Evolutionary conservation across 305 asterid species (phyloP), one percentile per base, ranked within the genome.

Genomic region (Fraxinus sp.): DNA sequence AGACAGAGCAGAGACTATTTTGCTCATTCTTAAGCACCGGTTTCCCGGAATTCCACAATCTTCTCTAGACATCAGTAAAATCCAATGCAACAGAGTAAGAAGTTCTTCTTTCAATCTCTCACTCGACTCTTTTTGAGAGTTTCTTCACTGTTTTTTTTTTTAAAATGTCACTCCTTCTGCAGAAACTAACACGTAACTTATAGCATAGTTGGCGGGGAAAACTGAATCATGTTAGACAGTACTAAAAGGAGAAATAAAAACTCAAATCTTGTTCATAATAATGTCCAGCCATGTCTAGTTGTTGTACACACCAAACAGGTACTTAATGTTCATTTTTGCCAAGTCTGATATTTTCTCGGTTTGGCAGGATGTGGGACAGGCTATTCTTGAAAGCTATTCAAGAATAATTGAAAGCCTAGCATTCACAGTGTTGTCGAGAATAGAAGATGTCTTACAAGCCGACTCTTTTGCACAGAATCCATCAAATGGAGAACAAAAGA

Each of bases 41-140:
- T 92, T 91, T 84, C 97, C 97, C 0, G 97, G 95, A 26, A 87
- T 87, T 84, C 90, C 94, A 14, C 97, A 93, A 46, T 91, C 97
- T 18, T 88, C 92, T 79, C 92, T 93, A 3, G 97, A 93, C 83
- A 92, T 92, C 77, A 88, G 89, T 89, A 92, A 92, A 86, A 92
- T 92, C 86, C 88, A 92, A 79, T 89, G 77, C 88, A 91, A 90
- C 87, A 62, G 80, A 83, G 97, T 93, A 87, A 85, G 90, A 85
- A 36, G 68, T 80, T 80, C 49, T 80, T 80, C 49, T 79, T 75
- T 39, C 68, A 43, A 79, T 74, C 30, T 16, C 35, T 68, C 35
- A 36, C 11, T 30, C 0, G 5, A 80, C 30, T 16, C n/a, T 2
- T 64, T 66, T 30, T 5, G 16, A 30, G 22, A 14, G 16, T 68